Evolutionary conservation across 2,329 filamentous ascomycete genomes (phyloP), one percentile per base, ranked within the genome.

Genomic region (Zasmidium angulare): DNA sequence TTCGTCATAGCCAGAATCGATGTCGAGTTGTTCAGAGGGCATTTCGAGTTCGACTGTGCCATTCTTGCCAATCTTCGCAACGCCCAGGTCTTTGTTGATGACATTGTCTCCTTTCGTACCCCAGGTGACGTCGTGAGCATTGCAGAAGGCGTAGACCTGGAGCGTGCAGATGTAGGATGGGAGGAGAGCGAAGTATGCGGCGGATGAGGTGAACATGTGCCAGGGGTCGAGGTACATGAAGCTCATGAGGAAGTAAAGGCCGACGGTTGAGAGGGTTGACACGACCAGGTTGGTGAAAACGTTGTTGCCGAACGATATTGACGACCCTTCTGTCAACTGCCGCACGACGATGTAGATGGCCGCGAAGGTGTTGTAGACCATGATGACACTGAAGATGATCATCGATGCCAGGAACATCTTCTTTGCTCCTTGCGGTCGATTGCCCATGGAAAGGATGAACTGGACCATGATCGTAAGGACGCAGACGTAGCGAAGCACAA

Each of bases 61-160:
- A 50, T 82, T 81, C 49, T 85, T 85, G 65, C 89, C 87, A 1
- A 62, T 50, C 52, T 90, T 86, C 12, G 96, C 95, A 4, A 90
- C 87, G 58, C 95, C 95, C 0, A 99, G 86, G 73, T 99, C 96
- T 7, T 90, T 97, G 75, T 91, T 89, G 69, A 95, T 88, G 36
- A 96, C 87, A 75, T 99, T 99, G 82, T 99, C 95, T 58, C 95
- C 95, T 78, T 99, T 99, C 49, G 95, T 99, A 48, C 95, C 95
- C 95, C 95, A 99, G 0, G 93, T 96, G 20, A 99, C 92, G 74
- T 99, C 95, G 84, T 99, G 95, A 0, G 93, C 96, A 79, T 99
- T 99, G 81, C 95, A 98, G 77, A 99, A 99, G 47, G 95, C 95
- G 77, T 99, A 99, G 20, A 98, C 92, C 76, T 99, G 95, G 1